A percentile compares a stretch with the other conserved stretches of the same genome.
These are phyloP conservation scores for Tricholoma furcatifolium DNA, from an alignment of 768 basidiomycete genomes.

Conservation along the genomic window DNA sequence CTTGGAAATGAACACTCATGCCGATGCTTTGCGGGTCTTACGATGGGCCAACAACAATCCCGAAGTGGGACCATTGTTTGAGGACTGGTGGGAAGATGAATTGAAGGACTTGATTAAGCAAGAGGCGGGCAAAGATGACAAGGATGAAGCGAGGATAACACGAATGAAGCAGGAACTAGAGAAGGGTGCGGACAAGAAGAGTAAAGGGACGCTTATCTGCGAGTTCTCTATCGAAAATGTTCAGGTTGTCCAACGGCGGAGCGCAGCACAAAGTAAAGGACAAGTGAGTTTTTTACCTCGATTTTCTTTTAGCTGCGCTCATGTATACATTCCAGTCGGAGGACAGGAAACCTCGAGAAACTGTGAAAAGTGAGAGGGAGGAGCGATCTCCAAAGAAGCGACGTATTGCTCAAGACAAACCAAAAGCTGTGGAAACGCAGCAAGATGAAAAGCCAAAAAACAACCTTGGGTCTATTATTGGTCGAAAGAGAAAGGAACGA, in stretches of 20 bases:
- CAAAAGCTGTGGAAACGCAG: conserved; percentile 8
- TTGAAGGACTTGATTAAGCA: conserved; percentile 53
- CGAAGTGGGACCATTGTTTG: conserved; percentile 60
- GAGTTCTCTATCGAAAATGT: conserved; percentile 97
- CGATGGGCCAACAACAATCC: conserved; percentile 95
- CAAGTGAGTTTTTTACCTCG: conserved; percentile 18
- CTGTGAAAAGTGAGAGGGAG: conserved; percentile 13
- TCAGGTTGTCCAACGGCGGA: conserved; percentile 80
- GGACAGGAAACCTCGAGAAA: conserved; percentile 11
- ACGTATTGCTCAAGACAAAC: conserved; percentile 24
- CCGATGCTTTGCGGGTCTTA: conserved; percentile 86
- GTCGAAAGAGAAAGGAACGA: conserved; percentile 75
- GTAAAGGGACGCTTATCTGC: conserved; percentile 64
- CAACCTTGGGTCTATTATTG: conserved; percentile 69
- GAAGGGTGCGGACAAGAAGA: conserved; percentile 37
- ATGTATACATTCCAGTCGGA: conserved; percentile 10
- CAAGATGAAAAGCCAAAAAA: conserved; percentile 31
- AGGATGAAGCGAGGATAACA: conserved; percentile 50
- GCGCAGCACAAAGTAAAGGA: conserved; percentile 44
- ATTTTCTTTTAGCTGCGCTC: neutral
- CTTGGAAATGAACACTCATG: conserved; percentile 83
- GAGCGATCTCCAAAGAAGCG: conserved; percentile 42
- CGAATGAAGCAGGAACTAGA: conserved; percentile 59
- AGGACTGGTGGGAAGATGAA: conserved; percentile 87
- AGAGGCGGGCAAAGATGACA: conserved; percentile 47